Evolutionary conservation across 2,329 filamentous ascomycete species (phyloP).

Genomic region (Coniochaeta pulveracea): DNA sequence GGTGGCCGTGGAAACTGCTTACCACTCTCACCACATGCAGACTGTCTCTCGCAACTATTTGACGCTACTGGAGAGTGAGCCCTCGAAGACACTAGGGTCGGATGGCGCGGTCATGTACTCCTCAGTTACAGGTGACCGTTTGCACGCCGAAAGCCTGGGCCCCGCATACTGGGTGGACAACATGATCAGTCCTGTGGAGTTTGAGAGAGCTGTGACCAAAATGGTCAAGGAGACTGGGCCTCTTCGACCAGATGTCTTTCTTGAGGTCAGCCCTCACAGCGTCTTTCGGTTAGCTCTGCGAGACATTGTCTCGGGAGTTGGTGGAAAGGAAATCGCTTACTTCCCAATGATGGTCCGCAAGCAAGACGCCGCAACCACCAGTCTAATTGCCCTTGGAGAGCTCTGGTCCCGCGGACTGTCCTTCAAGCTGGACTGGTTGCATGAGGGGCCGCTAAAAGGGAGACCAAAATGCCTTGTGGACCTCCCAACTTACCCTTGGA

Average conservation of each 20-base stretch:
- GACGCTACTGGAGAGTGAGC: background rate
- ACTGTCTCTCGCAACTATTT: background rate
- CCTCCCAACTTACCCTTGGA: slow-evolving; percentile 43
- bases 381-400: background rate
- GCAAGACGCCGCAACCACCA: background rate
- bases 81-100: too few species aligned
- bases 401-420: slow-evolving; percentile 1
- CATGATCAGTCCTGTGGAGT: slow-evolving; percentile 12
- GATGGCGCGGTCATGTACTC: slow-evolving; percentile 4
- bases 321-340: background rate
- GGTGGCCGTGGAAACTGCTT: slow-evolving; percentile 26
- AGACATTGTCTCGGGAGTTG: slow-evolving; percentile 17
- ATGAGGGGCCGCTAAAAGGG: background rate
- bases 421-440: background rate
- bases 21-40: slow-evolving; percentile 28
- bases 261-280: slow-evolving; percentile 19
- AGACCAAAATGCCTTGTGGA: slow-evolving; percentile 13
- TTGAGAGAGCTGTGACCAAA: slow-evolving; percentile 6
- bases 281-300: slow-evolving; percentile 5
- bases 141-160: background rate
- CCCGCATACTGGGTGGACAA: slow-evolving; percentile 12
- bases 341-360: background rate
- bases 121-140: background rate
- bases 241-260: slow-evolving; percentile 6
- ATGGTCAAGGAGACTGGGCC: slow-evolving; percentile 4